phyloP scores from a whole-genome alignment of 2,329 filamentous ascomycete species.

The Sphaerulina vaccinii region DNA sequence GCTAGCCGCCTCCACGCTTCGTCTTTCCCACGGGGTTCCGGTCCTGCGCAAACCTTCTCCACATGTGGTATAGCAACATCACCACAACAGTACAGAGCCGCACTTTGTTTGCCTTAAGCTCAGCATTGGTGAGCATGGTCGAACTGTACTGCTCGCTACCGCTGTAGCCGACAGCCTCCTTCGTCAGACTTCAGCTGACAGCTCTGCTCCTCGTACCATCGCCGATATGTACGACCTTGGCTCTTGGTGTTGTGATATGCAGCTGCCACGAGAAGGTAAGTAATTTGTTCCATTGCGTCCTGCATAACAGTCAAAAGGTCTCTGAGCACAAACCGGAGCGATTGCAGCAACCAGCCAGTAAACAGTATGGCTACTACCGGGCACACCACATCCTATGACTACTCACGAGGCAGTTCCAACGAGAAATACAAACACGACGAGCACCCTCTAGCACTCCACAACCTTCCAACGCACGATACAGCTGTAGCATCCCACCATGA shows the following conservation, averaged over 20 bases:
- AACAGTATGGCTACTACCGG: constrained; percentile 3
- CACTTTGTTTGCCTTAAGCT: constrained; percentile 1
- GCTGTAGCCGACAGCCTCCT: constrained; percentile 6
- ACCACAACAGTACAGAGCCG: background rate
- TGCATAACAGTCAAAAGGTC: too few relatives aligned
- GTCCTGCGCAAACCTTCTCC: background rate
- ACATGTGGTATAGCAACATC: background rate
- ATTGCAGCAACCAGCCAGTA: background rate
- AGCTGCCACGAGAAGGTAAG: constrained; percentile 4
- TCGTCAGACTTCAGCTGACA: constrained; percentile 1
- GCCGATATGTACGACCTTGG: constrained; percentile 9
- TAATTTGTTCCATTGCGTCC: too few relatives aligned
- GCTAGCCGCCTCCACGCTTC: background rate
- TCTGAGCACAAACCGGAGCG: background rate
- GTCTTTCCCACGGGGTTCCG: constrained; percentile 1
- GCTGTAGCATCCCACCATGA: constrained; percentile 8
- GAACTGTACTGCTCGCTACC: constrained; percentile 1
- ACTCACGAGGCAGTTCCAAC: background rate
- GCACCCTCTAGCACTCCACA: constrained; percentile 7
- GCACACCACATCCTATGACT: constrained; percentile 3
- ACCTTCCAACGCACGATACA: background rate
- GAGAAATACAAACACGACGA: background rate
- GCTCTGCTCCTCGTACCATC: constrained; percentile 3
- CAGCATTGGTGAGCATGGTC: background rate
- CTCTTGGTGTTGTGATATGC: background rate